Percentiles rank a stretch among this genome's conserved stretches.
Evolutionary conservation across 306 rosid species (phyloP).

Genomic region (Coriaria nepalensis): DNA sequence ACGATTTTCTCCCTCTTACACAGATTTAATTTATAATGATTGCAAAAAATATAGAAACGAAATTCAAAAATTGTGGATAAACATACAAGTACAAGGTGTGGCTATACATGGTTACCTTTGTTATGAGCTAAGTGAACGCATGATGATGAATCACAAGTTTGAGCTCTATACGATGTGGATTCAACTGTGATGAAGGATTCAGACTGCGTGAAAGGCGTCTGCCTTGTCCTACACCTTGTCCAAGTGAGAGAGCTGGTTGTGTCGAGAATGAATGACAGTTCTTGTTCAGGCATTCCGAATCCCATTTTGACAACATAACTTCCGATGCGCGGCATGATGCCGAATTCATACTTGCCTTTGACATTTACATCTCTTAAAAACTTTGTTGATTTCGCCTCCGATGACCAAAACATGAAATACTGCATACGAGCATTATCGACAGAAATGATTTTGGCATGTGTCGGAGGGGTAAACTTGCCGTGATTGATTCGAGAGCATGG

Average conservation of each 20-base stretch:
- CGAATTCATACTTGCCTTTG: background rate
- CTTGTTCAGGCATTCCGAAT: conserved; percentile 42
- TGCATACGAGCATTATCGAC: conserved; percentile 2
- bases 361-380: background rate
- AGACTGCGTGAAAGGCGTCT: conserved; percentile 26
- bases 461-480: background rate
- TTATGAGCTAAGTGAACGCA: no score
- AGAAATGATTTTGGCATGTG: conserved; percentile 1
- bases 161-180: conserved; percentile 25
- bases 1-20: no score
- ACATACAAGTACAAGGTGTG: no score
- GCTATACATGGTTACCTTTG: no score
- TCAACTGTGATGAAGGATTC: conserved; percentile 29
- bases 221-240: conserved; percentile 67
- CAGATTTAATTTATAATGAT: no score
- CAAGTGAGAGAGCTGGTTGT: conserved; percentile 64
- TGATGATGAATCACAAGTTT: background rate
- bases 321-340: conserved; percentile 39
- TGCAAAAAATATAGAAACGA: no score
- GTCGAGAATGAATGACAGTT: conserved; percentile 44
- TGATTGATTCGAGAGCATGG: conserved; percentile 13
- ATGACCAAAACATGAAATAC: background rate
- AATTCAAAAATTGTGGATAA: no score
- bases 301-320: conserved; percentile 47
- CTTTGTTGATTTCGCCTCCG: no score